Percentiles rank a stretch among this genome's conserved stretches.
Evolutionary conservation across 345 rosid genomes (phyloP).

Genomic region (Laguncularia racemosa): DNA sequence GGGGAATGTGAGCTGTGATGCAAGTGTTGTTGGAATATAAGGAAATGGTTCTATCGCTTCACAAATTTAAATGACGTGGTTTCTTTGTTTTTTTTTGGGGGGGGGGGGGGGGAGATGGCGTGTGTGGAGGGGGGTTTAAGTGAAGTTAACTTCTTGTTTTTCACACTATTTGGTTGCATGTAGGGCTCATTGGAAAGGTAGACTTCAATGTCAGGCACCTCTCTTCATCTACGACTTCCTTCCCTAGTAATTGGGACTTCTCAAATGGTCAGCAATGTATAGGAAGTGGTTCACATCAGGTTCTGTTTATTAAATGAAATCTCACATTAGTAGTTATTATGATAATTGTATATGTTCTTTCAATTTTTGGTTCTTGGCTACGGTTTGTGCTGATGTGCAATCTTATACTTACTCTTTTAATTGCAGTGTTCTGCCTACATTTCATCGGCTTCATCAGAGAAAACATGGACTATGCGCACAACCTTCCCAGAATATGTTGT

Average conservation of each 20-base stretch:
- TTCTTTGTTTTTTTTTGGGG: background rate
- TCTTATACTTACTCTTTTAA: slow-evolving; percentile 6
- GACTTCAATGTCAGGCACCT: slow-evolving; percentile 96
- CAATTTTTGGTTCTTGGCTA: background rate
- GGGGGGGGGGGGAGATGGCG: no score
- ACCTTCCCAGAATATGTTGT: slow-evolving; percentile 98
- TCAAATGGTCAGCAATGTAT: slow-evolving; percentile 60
- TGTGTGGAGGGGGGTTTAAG: no score
- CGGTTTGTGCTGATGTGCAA: background rate
- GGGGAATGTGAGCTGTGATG: no score
- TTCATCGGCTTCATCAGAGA: slow-evolving; percentile 69
- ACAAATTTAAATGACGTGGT: background rate
- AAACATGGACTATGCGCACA: slow-evolving; percentile 90
- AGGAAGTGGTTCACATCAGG: slow-evolving; percentile 49
- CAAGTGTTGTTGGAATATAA: no score
- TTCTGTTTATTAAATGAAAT: slow-evolving; percentile 15
- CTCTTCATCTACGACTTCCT: slow-evolving; percentile 60
- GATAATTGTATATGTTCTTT: background rate
- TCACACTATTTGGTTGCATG: slow-evolving; percentile 13
- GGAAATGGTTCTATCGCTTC: background rate
- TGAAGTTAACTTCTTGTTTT: slow-evolving; percentile 2
- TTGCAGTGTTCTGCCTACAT: slow-evolving; percentile 77
- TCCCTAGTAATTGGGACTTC: slow-evolving; percentile 65
- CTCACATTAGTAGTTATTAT: background rate
- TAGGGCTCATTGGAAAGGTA: slow-evolving; percentile 92